Percentiles rank a stretch among this genome's conserved stretches.
phyloP scores from a whole-genome alignment of 1,284 basidiomycete genomes.

The Pseudomicrostroma phylloplanum region DNA sequence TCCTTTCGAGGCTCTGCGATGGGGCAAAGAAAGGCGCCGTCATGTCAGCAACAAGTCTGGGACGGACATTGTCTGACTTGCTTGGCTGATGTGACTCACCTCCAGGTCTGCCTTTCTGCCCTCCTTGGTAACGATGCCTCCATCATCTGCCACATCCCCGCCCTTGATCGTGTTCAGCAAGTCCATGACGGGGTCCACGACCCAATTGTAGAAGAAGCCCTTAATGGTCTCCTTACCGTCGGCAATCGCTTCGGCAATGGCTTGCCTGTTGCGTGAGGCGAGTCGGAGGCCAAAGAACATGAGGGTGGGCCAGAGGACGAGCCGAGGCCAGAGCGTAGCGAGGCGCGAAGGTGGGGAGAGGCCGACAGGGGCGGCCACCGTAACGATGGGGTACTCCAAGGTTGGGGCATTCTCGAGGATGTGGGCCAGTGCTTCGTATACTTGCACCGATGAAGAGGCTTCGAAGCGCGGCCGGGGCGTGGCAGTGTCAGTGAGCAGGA shows the following conservation, averaged over 20 bases:
- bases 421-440: slow-evolving; percentile 1
- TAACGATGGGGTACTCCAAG: neutral
- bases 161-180: slow-evolving; percentile 75
- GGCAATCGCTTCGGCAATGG: slow-evolving; percentile 52
- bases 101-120: slow-evolving; percentile 69
- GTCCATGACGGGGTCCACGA: slow-evolving; percentile 76
- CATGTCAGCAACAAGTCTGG: slow-evolving; percentile 52
- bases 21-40: too few species aligned
- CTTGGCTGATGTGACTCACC: slow-evolving; percentile 4
- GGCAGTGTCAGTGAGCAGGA: slow-evolving; percentile 8
- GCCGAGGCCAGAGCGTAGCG: slow-evolving; percentile 35
- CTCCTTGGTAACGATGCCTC: slow-evolving; percentile 66
- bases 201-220: slow-evolving; percentile 76
- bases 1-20: slow-evolving; percentile 71
- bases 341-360: slow-evolving; percentile 27
- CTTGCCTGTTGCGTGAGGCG: slow-evolving; percentile 32
- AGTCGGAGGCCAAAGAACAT: slow-evolving; percentile 21
- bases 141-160: slow-evolving; percentile 62
- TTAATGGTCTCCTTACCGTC: slow-evolving; percentile 66
- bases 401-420: neutral
- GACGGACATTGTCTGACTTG: neutral
- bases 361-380: slow-evolving; percentile 3
- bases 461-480: neutral
- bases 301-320: slow-evolving; percentile 33
- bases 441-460: neutral